A percentile compares a stretch with the other conserved stretches of the same genome.
Conservation (phyloP, 164 flowering plant species). For the Magnolia kwangsiensis region DNA sequence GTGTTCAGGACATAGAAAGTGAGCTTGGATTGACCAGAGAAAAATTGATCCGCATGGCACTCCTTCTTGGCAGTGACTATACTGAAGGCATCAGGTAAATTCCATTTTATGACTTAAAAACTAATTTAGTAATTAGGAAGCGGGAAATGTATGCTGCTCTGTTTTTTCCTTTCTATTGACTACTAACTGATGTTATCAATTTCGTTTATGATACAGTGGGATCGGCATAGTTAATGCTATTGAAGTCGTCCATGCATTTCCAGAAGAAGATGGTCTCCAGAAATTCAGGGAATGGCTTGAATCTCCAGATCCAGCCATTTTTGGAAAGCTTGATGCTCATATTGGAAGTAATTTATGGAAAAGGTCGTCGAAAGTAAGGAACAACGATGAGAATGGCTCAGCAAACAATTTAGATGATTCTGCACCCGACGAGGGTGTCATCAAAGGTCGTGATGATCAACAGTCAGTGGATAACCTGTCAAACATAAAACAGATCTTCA, state of each 20-base stretch:
- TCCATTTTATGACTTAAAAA: neutral
- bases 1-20: slow-evolving; percentile 73
- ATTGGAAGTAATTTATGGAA: slow-evolving; percentile 37
- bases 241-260: slow-evolving; percentile 93
- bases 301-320: slow-evolving; percentile 90
- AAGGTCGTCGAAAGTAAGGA: slow-evolving; percentile 37
- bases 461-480: slow-evolving; percentile 31
- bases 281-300: slow-evolving; percentile 94
- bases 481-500: slow-evolving; percentile 52
- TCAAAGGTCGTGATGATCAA: slow-evolving; percentile 16
- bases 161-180: neutral
- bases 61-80: slow-evolving; percentile 98
- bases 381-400: slow-evolving; percentile 12
- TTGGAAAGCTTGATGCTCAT: slow-evolving; percentile 45
- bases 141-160: neutral
- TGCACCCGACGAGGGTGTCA: slow-evolving; percentile 16
- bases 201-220: slow-evolving; percentile 22
- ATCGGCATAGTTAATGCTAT: slow-evolving; percentile 98
- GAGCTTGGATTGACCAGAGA: slow-evolving; percentile 86
- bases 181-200: neutral
- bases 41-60: slow-evolving; percentile 78
- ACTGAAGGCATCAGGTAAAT: slow-evolving; percentile 92
- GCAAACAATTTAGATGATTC: slow-evolving; percentile 14
- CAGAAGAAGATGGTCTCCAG: slow-evolving; percentile 85
- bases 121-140: slow-evolving; percentile 2